Evolutionary conservation across 352 stramenopile genomes (phyloP), one percentile per base, ranked within the genome.

Genomic region (Phytopythium vexans): DNA sequence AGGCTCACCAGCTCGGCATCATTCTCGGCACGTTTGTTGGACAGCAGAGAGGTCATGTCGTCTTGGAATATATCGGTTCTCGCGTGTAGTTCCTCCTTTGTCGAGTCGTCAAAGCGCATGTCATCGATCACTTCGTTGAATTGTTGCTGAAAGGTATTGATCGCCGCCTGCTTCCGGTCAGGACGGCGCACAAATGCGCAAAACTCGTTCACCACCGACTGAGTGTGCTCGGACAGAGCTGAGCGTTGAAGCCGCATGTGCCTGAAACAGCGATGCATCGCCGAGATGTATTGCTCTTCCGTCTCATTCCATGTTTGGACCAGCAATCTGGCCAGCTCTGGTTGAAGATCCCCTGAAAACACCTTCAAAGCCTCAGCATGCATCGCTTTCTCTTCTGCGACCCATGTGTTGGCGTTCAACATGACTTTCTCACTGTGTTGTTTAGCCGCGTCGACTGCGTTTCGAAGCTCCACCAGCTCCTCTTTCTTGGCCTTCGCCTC

Each of bases 71-170:
- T 62, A 48, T 96, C 88, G 3, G 60, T 59, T 12, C 80, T 69
- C 21, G 88, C 71, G 53, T 95, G 77, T 11, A 97, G 58, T 56
- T 96, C 87, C 11, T 74, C 38, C 47, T 94, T 92, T n/a, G 77
- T 92, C 9, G 68, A 40, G 7, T 86, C 74, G 15, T 96, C 85
- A 40, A 91, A 92, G 11, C 89, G 81, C 70, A 96, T 89, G 27
- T 89, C 83, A 11, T 92, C 68, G 1, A 82, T n/a, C 15, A 96
- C 70, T n/a, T 70, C 68, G 50, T 96, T 95, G 52, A 93, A 93
- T 10, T 62, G 65, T 6, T 46, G 56, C 50, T 95, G 80, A 58
- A 93, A 97, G 8, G 57, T 50, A 39, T 82, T 76, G 3, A 96
- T 56, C 27, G 78, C 38, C 4, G 49, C 56, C 56, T 95, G 88